phyloP scores from a whole-genome alignment of 768 basidiomycete species.

The Pisolithus microcarpus region DNA sequence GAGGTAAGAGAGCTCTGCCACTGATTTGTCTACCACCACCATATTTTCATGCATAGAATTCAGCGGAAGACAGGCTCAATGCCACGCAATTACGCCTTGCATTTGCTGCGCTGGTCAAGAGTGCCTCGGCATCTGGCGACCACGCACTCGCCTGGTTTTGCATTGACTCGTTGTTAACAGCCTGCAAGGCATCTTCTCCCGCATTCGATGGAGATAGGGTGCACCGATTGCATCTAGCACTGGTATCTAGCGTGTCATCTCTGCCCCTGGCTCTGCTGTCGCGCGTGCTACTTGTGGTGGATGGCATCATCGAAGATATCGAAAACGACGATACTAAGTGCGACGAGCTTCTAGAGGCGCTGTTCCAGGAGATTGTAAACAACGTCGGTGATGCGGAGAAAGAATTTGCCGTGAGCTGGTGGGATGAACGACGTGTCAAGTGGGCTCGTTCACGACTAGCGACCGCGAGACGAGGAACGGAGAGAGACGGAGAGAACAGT shows the following conservation, averaged over 20 bases:
- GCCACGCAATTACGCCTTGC: slow-evolving; percentile 66
- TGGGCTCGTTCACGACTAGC: slow-evolving; percentile 12
- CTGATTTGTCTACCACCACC: not conserved
- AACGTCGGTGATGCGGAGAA: slow-evolving; percentile 64
- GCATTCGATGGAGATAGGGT: slow-evolving; percentile 17
- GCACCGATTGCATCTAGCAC: slow-evolving; percentile 55
- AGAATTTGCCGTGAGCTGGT: slow-evolving; percentile 63
- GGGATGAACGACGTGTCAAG: slow-evolving; percentile 42
- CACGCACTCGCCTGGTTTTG: slow-evolving; percentile 61
- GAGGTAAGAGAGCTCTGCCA: slow-evolving; percentile 39
- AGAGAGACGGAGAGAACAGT: not conserved
- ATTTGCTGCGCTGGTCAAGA: slow-evolving; percentile 61
- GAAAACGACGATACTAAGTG: slow-evolving; percentile 21
- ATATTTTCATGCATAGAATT: slow-evolving; percentile 41
- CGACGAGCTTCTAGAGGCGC: slow-evolving; percentile 46
- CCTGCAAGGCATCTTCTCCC: slow-evolving; percentile 28
- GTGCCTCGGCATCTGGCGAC: slow-evolving; percentile 41
- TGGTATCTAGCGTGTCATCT: slow-evolving; percentile 60
- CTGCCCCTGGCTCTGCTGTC: slow-evolving; percentile 53
- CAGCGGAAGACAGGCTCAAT: slow-evolving; percentile 51
- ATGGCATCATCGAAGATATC: slow-evolving; percentile 23
- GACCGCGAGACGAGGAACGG: not conserved
- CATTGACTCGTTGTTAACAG: slow-evolving; percentile 47
- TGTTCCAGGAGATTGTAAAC: slow-evolving; percentile 59
- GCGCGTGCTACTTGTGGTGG: slow-evolving; percentile 45